Evolutionary conservation across 2,329 filamentous ascomycete species (phyloP).

Genomic region (Eutypella sp.): DNA sequence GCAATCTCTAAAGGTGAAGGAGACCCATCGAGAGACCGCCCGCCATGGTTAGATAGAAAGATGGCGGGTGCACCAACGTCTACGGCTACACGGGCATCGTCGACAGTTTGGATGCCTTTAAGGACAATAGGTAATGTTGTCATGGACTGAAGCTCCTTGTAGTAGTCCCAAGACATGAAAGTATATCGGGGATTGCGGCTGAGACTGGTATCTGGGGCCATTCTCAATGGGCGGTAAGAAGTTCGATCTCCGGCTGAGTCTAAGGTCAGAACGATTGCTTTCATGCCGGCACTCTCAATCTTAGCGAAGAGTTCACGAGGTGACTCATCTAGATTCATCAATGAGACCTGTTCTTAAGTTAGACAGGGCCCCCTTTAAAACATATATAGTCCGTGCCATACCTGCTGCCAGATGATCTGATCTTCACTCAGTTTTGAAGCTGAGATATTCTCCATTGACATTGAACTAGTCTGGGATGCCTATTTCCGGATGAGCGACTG

Average conservation of each 20-base stretch:
- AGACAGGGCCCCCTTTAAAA: background rate
- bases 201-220: background rate
- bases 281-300: too few relatives aligned
- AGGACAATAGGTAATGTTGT: constrained; percentile 21
- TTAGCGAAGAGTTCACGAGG: background rate
- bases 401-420: background rate
- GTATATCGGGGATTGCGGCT: background rate
- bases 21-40: constrained; percentile 27
- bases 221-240: background rate
- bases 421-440: background rate
- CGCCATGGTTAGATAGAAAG: constrained; percentile 32
- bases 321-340: background rate
- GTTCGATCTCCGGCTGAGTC: background rate
- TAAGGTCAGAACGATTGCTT: background rate
- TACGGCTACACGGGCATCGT: constrained; percentile 25
- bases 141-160: background rate
- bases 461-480: background rate
- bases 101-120: constrained; percentile 30
- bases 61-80: constrained; percentile 23
- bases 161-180: background rate
- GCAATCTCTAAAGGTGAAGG: constrained; percentile 26
- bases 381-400: background rate
- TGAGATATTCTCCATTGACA: background rate
- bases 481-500: background rate
- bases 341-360: background rate